phyloP scores from a whole-genome alignment of 225 moss, liverwort and hornwort species.

The Bryoerythrophyllum caledonicum region DNA sequence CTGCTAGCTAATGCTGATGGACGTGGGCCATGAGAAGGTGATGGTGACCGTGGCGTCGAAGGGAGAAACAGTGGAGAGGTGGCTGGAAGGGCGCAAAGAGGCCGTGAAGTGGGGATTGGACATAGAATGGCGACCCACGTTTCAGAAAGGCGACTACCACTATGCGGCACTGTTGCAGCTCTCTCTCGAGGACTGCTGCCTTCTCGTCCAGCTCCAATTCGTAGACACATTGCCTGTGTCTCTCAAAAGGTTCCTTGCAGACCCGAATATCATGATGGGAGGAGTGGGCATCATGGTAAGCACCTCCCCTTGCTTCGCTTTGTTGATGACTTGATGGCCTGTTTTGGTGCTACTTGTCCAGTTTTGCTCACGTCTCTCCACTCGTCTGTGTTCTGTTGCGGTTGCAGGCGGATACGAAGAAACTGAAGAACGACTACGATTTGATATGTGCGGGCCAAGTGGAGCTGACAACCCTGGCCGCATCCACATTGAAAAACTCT shows the following conservation, averaged over 20 bases:
- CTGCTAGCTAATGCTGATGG: constrained; percentile 18
- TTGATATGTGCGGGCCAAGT: constrained; percentile 78
- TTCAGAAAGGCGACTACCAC: constrained; percentile 77
- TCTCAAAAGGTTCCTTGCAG: constrained; percentile 63
- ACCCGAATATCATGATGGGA: constrained; percentile 66
- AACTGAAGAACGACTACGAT: constrained; percentile 64
- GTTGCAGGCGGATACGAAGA: constrained; percentile 57
- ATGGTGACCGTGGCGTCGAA: constrained; percentile 79
- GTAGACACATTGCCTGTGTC: constrained; percentile 66
- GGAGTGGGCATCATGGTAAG: constrained; percentile 72
- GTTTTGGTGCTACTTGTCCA: neutral
- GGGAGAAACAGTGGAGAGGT: constrained; percentile 74
- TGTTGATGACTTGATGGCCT: constrained; percentile 18
- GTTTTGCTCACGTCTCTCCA: constrained; percentile 1
- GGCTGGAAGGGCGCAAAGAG: constrained; percentile 63
- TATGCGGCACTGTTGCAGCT: constrained; percentile 77
- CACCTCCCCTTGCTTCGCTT: constrained; percentile 20
- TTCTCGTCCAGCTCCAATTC: constrained; percentile 83
- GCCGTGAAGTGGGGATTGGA: constrained; percentile 72
- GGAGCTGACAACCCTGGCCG: constrained; percentile 69
- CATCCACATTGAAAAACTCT: constrained; percentile 37
- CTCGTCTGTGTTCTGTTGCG: constrained; percentile 11
- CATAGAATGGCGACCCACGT: constrained; percentile 89
- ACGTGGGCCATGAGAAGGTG: constrained; percentile 43
- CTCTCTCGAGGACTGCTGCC: constrained; percentile 65